phyloP scores from a whole-genome alignment of 345 rosid genomes.

The Lenwebbia sp. region DNA sequence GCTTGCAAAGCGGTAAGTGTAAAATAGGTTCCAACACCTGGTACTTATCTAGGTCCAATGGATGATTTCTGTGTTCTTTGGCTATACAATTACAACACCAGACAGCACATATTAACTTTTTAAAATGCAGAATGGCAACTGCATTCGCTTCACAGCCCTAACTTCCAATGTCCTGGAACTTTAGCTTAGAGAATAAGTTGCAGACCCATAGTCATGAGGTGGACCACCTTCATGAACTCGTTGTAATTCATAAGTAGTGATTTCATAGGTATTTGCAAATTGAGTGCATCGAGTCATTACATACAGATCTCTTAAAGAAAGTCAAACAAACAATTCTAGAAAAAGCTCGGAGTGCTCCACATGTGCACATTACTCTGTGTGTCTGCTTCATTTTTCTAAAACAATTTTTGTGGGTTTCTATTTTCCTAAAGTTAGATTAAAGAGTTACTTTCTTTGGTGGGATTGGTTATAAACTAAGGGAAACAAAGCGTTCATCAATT shows the following conservation, averaged over 20 bases:
- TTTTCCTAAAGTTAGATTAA: not conserved
- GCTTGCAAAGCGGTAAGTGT: conserved; percentile 78
- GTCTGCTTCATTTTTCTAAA: not conserved
- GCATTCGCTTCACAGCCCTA: not conserved
- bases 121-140: not conserved
- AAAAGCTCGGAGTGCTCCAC: not conserved
- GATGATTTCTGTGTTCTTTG: not conserved
- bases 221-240: not conserved
- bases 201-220: not conserved
- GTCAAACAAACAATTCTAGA: not conserved
- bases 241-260: not conserved
- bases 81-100: not conserved
- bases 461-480: not conserved
- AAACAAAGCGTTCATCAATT: not conserved
- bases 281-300: not conserved
- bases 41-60: not conserved
- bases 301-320: not conserved
- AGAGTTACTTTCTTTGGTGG: not conserved
- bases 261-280: not conserved
- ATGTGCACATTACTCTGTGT: not conserved
- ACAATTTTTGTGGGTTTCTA: not conserved
- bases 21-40: not conserved
- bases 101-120: not conserved
- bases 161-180: not conserved
- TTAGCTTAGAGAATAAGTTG: not conserved